These are phyloP conservation scores for Juglanconis oblonga DNA, from an alignment of 2,329 filamentous ascomycete genomes.

Conservation along the genomic window DNA sequence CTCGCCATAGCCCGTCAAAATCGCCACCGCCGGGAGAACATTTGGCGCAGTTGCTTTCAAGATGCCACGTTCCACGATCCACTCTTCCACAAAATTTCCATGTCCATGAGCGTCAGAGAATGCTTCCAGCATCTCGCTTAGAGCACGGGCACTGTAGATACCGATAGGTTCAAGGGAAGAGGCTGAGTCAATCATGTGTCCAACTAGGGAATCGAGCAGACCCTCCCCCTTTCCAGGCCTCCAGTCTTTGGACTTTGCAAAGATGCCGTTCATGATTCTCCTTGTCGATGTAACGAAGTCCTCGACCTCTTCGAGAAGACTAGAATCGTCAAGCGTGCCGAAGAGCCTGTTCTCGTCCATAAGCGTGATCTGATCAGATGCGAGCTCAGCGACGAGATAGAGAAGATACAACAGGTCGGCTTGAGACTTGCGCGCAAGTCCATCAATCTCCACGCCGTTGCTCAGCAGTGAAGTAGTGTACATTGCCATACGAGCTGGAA, in stretches of 20 bases:
- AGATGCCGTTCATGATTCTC: constrained; percentile 32
- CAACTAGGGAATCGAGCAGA: constrained; percentile 40
- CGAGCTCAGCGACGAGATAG: constrained; percentile 48
- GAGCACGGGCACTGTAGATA: constrained; percentile 51
- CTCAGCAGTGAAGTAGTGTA: constrained; percentile 63
- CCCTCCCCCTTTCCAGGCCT: constrained; percentile 25
- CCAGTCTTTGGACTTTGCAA: constrained; percentile 37
- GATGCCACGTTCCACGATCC: constrained; percentile 42
- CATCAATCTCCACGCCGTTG: constrained; percentile 35
- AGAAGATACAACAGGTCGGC: constrained; percentile 52
- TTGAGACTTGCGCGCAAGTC: constrained; percentile 39
- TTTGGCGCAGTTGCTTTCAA: constrained; percentile 46
- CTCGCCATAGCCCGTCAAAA: constrained; percentile 52
- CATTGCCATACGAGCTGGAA: constrained; percentile 71
- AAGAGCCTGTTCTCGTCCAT: constrained; percentile 45
- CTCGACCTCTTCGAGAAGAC: constrained; percentile 38
- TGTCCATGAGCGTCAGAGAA: constrained; percentile 47
- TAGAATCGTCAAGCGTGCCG: constrained; percentile 34
- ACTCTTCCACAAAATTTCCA: constrained; percentile 42
- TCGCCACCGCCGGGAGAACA: constrained; percentile 45
- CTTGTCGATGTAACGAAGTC: constrained; percentile 41
- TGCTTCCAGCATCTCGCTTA: constrained; percentile 48
- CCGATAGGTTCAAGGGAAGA: constrained; percentile 39
- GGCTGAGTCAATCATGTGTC: constrained; percentile 42
- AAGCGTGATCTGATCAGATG: constrained; percentile 51